These are phyloP conservation scores for Pulveroboletus sp. DNA, from an alignment of 768 basidiomycete species.

Conservation along the genomic window DNA sequence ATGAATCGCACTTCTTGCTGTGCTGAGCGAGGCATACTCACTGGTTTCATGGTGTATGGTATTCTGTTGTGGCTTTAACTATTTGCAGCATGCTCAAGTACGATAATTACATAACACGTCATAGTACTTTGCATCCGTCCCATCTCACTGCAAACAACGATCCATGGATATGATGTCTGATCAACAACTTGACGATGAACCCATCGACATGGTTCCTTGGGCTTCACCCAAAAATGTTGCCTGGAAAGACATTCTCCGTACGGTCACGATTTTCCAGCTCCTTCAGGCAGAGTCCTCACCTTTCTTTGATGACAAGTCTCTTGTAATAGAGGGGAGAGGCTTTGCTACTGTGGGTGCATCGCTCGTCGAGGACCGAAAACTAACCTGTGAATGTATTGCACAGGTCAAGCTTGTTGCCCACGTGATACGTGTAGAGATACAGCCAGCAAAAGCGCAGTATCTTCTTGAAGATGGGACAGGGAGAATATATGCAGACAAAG, in stretches of 20 bases:
- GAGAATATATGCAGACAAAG: slow-evolving; percentile 12
- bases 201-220: slow-evolving; percentile 1
- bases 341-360: slow-evolving; percentile 18
- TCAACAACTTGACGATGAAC: slow-evolving; percentile 3
- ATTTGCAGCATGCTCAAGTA: neutral
- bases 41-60: neutral
- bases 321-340: slow-evolving; percentile 43
- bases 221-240: neutral
- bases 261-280: slow-evolving; percentile 55
- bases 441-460: slow-evolving; percentile 8
- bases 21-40: slow-evolving; percentile 30
- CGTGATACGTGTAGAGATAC: slow-evolving; percentile 21
- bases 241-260: slow-evolving; percentile 29
- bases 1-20: slow-evolving; percentile 73
- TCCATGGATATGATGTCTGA: slow-evolving; percentile 5
- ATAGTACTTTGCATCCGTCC: neutral
- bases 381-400: slow-evolving; percentile 22
- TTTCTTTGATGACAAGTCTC: slow-evolving; percentile 38
- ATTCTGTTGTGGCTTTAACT: neutral
- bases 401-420: slow-evolving; percentile 52
- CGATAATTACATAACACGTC: slow-evolving; percentile 5
- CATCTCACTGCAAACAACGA: neutral
- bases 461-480: slow-evolving; percentile 39
- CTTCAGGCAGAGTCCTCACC: slow-evolving; percentile 34
- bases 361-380: neutral